These are phyloP conservation scores for Odontarrhena argentea DNA, from an alignment of 345 rosid species.

Conservation along the genomic window DNA sequence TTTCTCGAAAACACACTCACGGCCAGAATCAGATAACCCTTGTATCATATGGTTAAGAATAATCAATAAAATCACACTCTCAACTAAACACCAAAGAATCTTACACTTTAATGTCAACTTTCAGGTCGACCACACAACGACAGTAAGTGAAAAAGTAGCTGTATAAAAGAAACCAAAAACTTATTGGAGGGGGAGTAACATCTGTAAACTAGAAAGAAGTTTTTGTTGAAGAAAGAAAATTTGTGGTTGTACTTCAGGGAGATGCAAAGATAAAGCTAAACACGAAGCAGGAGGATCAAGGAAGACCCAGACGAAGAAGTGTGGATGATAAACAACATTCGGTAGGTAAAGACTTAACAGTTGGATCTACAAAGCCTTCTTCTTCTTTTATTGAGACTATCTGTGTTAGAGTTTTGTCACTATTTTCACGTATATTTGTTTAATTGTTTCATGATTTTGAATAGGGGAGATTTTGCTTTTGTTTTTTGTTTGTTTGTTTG, in stretches of 20 bases:
- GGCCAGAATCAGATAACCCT: neutral
- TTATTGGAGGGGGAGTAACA: conserved; percentile 29
- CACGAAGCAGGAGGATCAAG: conserved; percentile 15
- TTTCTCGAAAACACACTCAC: conserved; percentile 5
- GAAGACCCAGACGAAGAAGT: conserved; percentile 2
- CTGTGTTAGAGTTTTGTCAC: conserved; percentile 24
- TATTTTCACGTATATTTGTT: conserved; percentile 34
- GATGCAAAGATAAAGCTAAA: conserved; percentile 23
- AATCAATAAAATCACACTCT: neutral
- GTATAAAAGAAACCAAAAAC: conserved; percentile 34
- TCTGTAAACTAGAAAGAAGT: conserved; percentile 12
- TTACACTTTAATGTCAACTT: conserved; percentile 1
- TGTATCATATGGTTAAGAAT: conserved; percentile 7
- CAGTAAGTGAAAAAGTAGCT: conserved; percentile 42
- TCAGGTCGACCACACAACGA: conserved; percentile 33
- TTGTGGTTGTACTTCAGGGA: conserved; percentile 40
- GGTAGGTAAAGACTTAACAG: neutral
- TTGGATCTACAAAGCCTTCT: conserved; percentile 12
- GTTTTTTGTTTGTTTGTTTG: neutral
- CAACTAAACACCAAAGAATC: neutral
- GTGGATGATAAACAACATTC: conserved; percentile 28
- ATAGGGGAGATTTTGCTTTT: neutral
- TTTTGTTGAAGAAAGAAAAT: conserved; percentile 36
- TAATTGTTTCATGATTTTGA: neutral
- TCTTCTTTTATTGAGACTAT: conserved; percentile 35